These are phyloP conservation scores for Marchantia paleacea DNA, from an alignment of 225 moss, liverwort and hornwort species.

Conservation along the genomic window DNA sequence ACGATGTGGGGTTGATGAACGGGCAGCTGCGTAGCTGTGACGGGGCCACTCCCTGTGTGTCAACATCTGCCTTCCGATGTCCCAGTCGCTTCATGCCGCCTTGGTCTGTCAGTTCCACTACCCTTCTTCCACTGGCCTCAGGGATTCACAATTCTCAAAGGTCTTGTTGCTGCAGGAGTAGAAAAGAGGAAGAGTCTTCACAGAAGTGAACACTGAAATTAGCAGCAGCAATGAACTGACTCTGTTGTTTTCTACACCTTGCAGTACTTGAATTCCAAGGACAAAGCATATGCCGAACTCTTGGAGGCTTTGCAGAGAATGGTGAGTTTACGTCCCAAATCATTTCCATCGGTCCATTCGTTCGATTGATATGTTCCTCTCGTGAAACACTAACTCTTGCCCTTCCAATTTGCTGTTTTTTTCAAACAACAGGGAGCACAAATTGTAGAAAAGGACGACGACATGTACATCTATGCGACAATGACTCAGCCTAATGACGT, in stretches of 20 bases:
- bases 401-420: not conserved
- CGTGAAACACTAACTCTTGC: not conserved
- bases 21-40: slow-evolving; percentile 66
- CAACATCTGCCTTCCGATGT: slow-evolving; percentile 76
- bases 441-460: slow-evolving; percentile 56
- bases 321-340: slow-evolving; percentile 41
- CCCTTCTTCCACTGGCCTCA: not conserved
- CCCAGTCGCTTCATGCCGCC: slow-evolving; percentile 90
- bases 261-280: slow-evolving; percentile 67
- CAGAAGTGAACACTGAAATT: not conserved
- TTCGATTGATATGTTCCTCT: not conserved
- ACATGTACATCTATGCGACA: slow-evolving; percentile 59
- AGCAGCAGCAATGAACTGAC: not conserved
- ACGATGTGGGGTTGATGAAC: slow-evolving; percentile 51
- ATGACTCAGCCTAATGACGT: slow-evolving; percentile 41
- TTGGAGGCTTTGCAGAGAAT: slow-evolving; percentile 60
- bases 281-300: slow-evolving; percentile 57
- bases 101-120: slow-evolving; percentile 53
- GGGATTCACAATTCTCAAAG: not conserved
- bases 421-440: slow-evolving; percentile 53
- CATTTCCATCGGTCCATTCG: not conserved
- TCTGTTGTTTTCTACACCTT: not conserved
- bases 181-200: not conserved
- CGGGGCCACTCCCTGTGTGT: slow-evolving; percentile 62
- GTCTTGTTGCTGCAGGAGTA: not conserved